Evolutionary conservation across 1,139 yeast species (phyloP).

Genomic region (Saccharomyces hybrid): DNA sequence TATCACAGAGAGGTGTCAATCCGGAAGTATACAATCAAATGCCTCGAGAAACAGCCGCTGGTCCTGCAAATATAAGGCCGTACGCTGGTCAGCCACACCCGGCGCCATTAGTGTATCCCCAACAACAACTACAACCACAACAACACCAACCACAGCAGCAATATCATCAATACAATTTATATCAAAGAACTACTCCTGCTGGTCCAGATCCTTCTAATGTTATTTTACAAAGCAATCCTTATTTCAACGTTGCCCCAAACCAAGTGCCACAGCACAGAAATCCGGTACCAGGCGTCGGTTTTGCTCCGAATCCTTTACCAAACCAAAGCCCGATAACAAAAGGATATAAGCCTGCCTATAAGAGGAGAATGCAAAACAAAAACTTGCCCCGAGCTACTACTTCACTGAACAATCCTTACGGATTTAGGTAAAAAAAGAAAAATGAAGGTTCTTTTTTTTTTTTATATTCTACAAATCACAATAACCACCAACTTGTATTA

Average conservation of each 20-base stretch:
- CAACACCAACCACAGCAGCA: conserved; percentile 3
- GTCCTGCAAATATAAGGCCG: conserved; percentile 1
- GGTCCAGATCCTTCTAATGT: conserved; percentile 41
- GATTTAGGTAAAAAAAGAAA: conserved; percentile 14
- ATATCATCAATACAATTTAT: conserved; percentile 3
- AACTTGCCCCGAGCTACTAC: conserved; percentile 27
- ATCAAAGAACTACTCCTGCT: conserved; percentile 5
- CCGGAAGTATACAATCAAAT: conserved; percentile 33
- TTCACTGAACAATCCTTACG: conserved; percentile 12
- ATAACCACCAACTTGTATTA: neutral
- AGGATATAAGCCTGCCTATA: conserved; percentile 34
- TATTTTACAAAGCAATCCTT: conserved; percentile 46
- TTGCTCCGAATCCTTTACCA: conserved; percentile 10
- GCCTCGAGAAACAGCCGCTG: neutral
- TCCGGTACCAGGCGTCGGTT: neutral
- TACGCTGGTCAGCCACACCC: conserved; percentile 5
- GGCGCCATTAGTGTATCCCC: conserved; percentile 4
- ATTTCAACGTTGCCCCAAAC: conserved; percentile 32
- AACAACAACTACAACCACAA: conserved; percentile 8
- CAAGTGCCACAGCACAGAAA: conserved; percentile 4
- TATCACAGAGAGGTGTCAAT: conserved; percentile 71
- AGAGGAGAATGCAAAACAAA: conserved; percentile 29
- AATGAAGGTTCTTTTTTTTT: neutral
- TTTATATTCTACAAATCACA: neutral
- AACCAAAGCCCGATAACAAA: conserved; percentile 11